Evolutionary conservation across 345 rosid genomes (phyloP).

Genomic region (Heritiera littoralis): DNA sequence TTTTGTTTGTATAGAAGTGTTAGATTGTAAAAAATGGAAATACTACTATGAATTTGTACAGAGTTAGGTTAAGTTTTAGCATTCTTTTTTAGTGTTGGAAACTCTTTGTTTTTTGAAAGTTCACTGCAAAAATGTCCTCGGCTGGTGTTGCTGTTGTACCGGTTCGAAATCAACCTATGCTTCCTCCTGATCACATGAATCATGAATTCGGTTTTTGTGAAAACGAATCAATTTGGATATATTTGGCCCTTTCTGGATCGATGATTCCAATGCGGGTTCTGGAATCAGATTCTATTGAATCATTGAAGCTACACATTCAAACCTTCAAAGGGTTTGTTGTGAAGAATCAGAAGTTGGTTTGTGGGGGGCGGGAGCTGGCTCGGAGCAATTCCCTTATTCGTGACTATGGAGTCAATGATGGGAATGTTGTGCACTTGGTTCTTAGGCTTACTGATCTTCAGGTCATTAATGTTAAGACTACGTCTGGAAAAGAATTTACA

Average conservation of each 20-base stretch:
- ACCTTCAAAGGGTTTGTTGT: constrained; percentile 62
- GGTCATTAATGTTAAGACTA: constrained; percentile 59
- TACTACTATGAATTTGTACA: constrained; percentile 21
- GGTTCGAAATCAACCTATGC: constrained; percentile 35
- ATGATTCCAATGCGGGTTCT: constrained; percentile 54
- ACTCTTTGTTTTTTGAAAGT: background rate
- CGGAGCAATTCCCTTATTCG: constrained; percentile 64
- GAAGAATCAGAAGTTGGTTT: constrained; percentile 70
- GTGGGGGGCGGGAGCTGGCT: constrained; percentile 63
- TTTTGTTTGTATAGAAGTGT: background rate
- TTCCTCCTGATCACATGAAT: constrained; percentile 34
- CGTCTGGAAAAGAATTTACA: constrained; percentile 51
- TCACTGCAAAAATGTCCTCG: constrained; percentile 39
- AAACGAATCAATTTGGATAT: constrained; percentile 54
- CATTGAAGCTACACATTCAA: constrained; percentile 71
- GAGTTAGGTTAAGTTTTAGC: background rate
- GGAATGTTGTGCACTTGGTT: constrained; percentile 73
- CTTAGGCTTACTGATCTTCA: constrained; percentile 70
- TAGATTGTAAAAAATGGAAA: background rate
- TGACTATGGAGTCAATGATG: constrained; percentile 65
- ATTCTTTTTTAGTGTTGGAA: background rate
- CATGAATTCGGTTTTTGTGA: constrained; percentile 16
- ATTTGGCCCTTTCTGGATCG: constrained; percentile 39
- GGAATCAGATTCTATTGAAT: constrained; percentile 61
- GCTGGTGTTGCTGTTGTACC: constrained; percentile 54